Conservation (phyloP, 2,329 filamentous ascomycete genomes). For the Claviceps fusiformis region DNA sequence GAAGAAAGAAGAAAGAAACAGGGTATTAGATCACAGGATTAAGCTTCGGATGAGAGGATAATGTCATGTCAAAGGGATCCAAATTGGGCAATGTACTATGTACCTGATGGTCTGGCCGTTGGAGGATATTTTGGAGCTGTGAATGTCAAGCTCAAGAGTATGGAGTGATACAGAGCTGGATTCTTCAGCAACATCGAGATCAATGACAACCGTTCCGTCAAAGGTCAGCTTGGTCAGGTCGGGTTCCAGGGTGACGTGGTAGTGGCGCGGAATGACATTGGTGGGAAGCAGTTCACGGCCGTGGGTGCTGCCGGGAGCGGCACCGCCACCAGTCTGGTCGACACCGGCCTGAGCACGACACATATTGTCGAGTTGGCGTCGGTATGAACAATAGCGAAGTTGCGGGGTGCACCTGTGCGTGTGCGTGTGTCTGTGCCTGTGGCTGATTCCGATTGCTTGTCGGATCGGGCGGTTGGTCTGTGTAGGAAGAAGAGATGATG, state of each 20-base stretch:
- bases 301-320: conserved; percentile 10
- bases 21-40: background rate
- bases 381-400: conserved; percentile 57
- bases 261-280: conserved; percentile 86
- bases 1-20: too few relatives aligned
- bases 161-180: conserved; percentile 79
- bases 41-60: background rate
- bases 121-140: conserved; percentile 37
- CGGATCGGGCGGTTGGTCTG: background rate
- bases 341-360: conserved; percentile 35
- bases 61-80: background rate
- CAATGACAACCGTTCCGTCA: conserved; percentile 66
- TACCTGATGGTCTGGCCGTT: conserved; percentile 37
- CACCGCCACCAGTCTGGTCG: conserved; percentile 21
- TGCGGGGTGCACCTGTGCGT: conserved; percentile 6
- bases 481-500: background rate
- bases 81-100: background rate
- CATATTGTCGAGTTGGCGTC: conserved; percentile 48
- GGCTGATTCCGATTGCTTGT: background rate
- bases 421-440: background rate
- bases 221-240: conserved; percentile 81
- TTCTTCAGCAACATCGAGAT: conserved; percentile 75
- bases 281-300: conserved; percentile 71
- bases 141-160: conserved; percentile 73
- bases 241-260: conserved; percentile 82